phyloP scores from a whole-genome alignment of 2,329 filamentous ascomycete species.

The Trichoderma polysporum region DNA sequence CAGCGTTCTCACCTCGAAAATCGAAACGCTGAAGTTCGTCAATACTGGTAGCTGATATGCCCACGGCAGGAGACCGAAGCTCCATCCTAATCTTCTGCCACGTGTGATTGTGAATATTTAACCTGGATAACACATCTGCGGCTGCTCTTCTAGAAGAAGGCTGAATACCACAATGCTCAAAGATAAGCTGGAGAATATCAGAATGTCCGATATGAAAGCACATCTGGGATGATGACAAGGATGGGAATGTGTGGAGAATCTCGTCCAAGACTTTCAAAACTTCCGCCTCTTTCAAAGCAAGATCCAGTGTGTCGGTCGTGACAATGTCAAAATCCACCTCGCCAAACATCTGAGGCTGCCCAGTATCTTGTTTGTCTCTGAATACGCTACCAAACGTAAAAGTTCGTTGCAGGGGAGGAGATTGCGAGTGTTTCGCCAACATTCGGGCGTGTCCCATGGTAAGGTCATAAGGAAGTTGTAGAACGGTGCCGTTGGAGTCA shows the following conservation, averaged over 20 bases:
- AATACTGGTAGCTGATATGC: slow-evolving; percentile 82
- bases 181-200: slow-evolving; percentile 80
- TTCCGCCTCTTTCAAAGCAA: slow-evolving; percentile 89
- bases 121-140: slow-evolving; percentile 80
- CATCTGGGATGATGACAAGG: slow-evolving; percentile 68
- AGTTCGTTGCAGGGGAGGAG: slow-evolving; percentile 67
- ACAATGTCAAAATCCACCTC: slow-evolving; percentile 97
- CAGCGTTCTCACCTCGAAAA: slow-evolving; percentile 64
- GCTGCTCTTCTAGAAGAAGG: slow-evolving; percentile 65
- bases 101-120: slow-evolving; percentile 77
- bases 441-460: slow-evolving; percentile 85
- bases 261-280: slow-evolving; percentile 94
- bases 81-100: slow-evolving; percentile 84
- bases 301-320: slow-evolving; percentile 75
- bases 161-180: slow-evolving; percentile 84
- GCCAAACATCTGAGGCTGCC: slow-evolving; percentile 77
- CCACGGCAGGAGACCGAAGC: slow-evolving; percentile 75
- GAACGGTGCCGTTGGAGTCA: slow-evolving; percentile 78
- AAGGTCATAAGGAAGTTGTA: slow-evolving; percentile 92
- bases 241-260: slow-evolving; percentile 77
- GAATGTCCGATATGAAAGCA: slow-evolving; percentile 91
- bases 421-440: slow-evolving; percentile 68
- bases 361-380: slow-evolving; percentile 73
- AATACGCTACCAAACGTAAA: slow-evolving; percentile 89
- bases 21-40: slow-evolving; percentile 91